phyloP scores from a whole-genome alignment of 768 basidiomycete species.

The Amanita phalloides region DNA sequence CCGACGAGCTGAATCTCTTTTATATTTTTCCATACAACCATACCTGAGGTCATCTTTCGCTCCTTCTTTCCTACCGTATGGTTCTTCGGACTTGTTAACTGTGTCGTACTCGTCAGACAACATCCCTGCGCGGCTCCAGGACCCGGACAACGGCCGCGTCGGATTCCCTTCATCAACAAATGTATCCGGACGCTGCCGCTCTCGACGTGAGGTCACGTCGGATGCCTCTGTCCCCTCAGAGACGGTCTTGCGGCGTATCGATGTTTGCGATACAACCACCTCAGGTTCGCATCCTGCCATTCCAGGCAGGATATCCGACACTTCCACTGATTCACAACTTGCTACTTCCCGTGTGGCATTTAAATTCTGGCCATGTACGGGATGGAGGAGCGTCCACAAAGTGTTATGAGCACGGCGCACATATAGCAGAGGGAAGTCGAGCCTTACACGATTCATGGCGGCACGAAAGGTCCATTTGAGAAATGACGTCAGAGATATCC shows the following conservation, averaged over 20 bases:
- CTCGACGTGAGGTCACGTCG: neutral
- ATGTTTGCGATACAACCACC: neutral
- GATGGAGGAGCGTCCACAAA: neutral
- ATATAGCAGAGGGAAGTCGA: neutral
- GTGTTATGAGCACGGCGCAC: neutral
- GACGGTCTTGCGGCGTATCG: neutral
- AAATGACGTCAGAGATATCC: neutral
- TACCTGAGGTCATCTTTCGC: constrained; percentile 4
- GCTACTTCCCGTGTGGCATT: neutral
- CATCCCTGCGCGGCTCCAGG: constrained; percentile 6
- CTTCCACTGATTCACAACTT: neutral
- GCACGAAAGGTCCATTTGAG: too few species aligned
- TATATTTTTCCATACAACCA: constrained; percentile 6
- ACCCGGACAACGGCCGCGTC: neutral
- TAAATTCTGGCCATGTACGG: constrained; percentile 1
- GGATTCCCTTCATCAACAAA: neutral
- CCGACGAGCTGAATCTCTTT: neutral
- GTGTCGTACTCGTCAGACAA: constrained; percentile 1
- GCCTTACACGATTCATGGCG: neutral
- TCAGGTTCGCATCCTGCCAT: neutral
- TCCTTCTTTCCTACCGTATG: constrained; percentile 4
- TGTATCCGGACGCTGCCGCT: neutral
- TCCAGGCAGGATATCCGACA: neutral
- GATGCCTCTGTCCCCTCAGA: neutral
- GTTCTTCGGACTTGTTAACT: constrained; percentile 4